Percentiles rank a stretch among this genome's conserved stretches.
These are phyloP conservation scores for Posidonia australis DNA, from an alignment of 106 monocot species.

Conservation along the genomic window DNA sequence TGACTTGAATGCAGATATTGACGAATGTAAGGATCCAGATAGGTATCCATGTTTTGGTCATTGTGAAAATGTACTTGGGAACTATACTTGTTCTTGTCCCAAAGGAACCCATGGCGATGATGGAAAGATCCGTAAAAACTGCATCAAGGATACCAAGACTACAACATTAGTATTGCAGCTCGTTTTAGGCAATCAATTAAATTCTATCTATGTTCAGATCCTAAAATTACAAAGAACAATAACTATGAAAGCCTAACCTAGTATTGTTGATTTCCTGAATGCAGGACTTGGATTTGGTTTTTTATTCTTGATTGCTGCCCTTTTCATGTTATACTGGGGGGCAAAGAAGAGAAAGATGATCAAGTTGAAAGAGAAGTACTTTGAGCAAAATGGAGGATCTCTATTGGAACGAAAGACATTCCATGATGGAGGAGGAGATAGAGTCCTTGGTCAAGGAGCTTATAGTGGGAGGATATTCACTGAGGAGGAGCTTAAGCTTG, in stretches of 20 bases:
- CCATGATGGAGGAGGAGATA: neutral
- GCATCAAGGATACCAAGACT: constrained; percentile 13
- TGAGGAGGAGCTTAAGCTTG: neutral
- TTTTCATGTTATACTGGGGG: neutral
- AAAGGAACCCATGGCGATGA: constrained; percentile 32
- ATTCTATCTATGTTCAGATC: neutral
- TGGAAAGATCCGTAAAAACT: constrained; percentile 24
- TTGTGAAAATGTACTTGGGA: constrained; percentile 34
- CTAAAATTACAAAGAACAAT: neutral
- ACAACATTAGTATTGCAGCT: constrained; percentile 20
- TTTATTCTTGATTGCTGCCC: neutral
- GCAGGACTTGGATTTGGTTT: constrained; percentile 8
- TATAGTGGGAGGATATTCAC: neutral
- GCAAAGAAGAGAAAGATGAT: constrained; percentile 9
- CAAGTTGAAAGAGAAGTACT: neutral
- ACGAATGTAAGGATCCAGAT: constrained; percentile 34
- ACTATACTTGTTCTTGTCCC: constrained; percentile 33
- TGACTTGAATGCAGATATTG: constrained; percentile 22
- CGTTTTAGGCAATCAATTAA: constrained; percentile 13
- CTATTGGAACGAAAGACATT: neutral
- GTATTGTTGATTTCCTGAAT: neutral
- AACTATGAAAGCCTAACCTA: too few relatives aligned
- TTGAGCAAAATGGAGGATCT: neutral
- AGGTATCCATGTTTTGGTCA: constrained; percentile 13
- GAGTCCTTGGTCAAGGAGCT: too few relatives aligned